phyloP scores from a whole-genome alignment of 108 stramenopile genomes.

The Conticribra weissflogii region DNA sequence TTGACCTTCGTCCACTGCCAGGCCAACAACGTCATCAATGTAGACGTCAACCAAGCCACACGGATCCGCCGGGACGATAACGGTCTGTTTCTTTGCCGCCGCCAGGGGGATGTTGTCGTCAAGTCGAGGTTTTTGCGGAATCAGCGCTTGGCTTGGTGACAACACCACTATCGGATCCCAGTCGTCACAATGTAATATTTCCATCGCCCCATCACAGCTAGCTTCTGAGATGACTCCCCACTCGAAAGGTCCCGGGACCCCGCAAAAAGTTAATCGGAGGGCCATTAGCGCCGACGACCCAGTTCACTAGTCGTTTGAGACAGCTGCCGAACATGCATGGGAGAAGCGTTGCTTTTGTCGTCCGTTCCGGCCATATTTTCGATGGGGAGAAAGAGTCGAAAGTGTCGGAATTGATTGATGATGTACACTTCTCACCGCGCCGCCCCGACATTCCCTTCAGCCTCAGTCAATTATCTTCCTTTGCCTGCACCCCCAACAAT shows the following conservation, averaged over 20 bases:
- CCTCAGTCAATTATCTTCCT: no score
- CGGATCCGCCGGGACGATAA: neutral
- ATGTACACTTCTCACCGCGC: no score
- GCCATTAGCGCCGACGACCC: slow-evolving; percentile 1
- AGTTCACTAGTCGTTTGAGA: neutral
- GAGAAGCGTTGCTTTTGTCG: neutral
- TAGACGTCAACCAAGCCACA: slow-evolving; percentile 7
- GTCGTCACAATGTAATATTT: slow-evolving; percentile 2
- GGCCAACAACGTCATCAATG: slow-evolving; percentile 5
- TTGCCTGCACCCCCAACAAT: no score
- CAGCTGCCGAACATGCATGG: slow-evolving; percentile 12
- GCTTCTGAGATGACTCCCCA: slow-evolving; percentile 14
- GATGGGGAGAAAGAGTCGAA: no score
- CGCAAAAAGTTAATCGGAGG: slow-evolving; percentile 15
- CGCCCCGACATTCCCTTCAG: no score
- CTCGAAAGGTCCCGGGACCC: slow-evolving; percentile 21
- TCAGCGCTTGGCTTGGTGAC: slow-evolving; percentile 2
- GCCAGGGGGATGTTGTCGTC: slow-evolving; percentile 4
- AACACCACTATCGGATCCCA: slow-evolving; percentile 10
- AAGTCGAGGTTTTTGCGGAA: neutral
- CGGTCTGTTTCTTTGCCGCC: neutral
- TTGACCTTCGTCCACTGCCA: neutral
- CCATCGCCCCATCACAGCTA: slow-evolving; percentile 11
- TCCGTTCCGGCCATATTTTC: no score
- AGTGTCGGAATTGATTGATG: no score